These are phyloP conservation scores for Brassica hybrid DNA, from an alignment of 441 rosid species.

Conservation along the genomic window DNA sequence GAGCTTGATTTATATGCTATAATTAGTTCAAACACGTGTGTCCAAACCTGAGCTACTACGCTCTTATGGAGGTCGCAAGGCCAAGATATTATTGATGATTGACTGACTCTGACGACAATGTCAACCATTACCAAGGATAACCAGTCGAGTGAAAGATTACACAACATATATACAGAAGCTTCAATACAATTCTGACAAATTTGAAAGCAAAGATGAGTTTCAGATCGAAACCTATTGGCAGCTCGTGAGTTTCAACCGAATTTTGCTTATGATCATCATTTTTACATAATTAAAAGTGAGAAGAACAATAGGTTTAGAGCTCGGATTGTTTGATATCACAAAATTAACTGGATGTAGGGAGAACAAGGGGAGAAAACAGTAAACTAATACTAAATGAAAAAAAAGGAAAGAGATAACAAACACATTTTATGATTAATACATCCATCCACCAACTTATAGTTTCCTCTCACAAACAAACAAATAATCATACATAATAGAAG, in stretches of 20 bases:
- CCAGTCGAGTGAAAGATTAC: too few relatives aligned
- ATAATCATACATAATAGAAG: slow-evolving; percentile 18
- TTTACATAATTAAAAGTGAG: background rate
- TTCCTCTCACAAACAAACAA: slow-evolving; percentile 31
- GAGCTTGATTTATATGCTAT: too few relatives aligned
- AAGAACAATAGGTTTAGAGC: background rate
- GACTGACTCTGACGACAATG: background rate
- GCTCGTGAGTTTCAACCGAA: background rate
- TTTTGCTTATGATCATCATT: background rate
- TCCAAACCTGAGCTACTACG: background rate
- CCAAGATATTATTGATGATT: too few relatives aligned
- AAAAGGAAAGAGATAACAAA: background rate
- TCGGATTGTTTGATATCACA: background rate
- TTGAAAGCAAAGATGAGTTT: background rate
- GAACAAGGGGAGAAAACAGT: background rate
- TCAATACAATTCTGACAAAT: background rate
- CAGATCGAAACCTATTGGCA: background rate
- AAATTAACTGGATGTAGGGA: background rate
- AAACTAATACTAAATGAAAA: background rate
- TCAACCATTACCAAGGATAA: background rate
- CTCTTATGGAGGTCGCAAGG: background rate
- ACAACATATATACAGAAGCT: too few relatives aligned
- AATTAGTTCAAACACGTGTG: background rate
- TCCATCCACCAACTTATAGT: too few relatives aligned
- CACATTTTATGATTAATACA: slow-evolving; percentile 14